A percentile compares a stretch with the other conserved stretches of the same genome.
phyloP scores from a whole-genome alignment of 2,329 filamentous ascomycete species.

The Colletotrichum eremochloae region DNA sequence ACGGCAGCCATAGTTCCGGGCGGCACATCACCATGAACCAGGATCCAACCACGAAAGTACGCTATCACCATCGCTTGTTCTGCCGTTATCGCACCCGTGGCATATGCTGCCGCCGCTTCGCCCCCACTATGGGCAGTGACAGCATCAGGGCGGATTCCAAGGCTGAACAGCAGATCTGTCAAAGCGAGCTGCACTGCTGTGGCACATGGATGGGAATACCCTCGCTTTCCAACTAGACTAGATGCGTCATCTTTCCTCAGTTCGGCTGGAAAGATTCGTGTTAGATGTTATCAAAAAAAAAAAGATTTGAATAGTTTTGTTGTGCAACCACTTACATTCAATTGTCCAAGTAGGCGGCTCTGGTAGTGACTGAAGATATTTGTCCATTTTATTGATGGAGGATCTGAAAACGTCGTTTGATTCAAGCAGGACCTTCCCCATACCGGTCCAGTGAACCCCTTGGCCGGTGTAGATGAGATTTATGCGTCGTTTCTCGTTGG shows the following conservation, averaged over 20 bases:
- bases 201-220: constrained; percentile 47
- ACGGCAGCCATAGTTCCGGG: constrained; percentile 57
- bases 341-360: neutral
- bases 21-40: constrained; percentile 44
- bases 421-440: constrained; percentile 38
- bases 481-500: neutral
- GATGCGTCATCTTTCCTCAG: constrained; percentile 27
- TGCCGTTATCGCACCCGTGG: constrained; percentile 52
- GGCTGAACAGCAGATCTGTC: constrained; percentile 52
- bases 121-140: constrained; percentile 60
- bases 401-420: constrained; percentile 28
- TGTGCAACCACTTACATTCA: no score
- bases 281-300: no score
- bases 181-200: constrained; percentile 57
- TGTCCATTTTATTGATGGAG: constrained; percentile 41
- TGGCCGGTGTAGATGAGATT: constrained; percentile 44
- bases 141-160: constrained; percentile 50
- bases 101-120: constrained; percentile 61
- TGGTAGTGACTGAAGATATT: constrained; percentile 27
- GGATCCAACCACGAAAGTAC: constrained; percentile 54
- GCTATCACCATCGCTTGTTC: constrained; percentile 54
- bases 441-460: constrained; percentile 43
- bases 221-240: constrained; percentile 46
- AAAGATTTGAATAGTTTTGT: no score
- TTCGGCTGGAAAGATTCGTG: no score